Conservation (phyloP, 2,329 filamentous ascomycete species). For the Aureobasidium lini region DNA sequence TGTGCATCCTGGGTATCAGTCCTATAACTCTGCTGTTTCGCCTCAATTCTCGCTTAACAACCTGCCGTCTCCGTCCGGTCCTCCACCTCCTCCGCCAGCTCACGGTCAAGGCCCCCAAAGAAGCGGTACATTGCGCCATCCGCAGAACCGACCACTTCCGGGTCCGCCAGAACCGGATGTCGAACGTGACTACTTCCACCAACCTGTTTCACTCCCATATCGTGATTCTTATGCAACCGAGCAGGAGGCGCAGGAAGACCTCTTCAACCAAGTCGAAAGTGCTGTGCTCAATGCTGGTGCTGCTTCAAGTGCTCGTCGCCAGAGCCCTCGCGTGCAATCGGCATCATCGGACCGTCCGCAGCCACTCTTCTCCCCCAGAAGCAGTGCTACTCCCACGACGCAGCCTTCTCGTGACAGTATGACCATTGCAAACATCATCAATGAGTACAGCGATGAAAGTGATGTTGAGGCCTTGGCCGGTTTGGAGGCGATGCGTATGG, state of each 20-base stretch:
- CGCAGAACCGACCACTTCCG: slow-evolving; percentile 51
- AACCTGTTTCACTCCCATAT: slow-evolving; percentile 15
- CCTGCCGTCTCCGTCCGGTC: slow-evolving; percentile 32
- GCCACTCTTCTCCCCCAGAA: slow-evolving; percentile 22
- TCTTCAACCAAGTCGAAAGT: slow-evolving; percentile 51
- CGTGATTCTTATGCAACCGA: slow-evolving; percentile 21
- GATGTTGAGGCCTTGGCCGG: slow-evolving; percentile 84
- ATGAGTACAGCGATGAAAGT: slow-evolving; percentile 60
- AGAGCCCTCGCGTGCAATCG: slow-evolving; percentile 26
- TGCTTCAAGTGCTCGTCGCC: slow-evolving; percentile 14
- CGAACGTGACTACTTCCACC: slow-evolving; percentile 33
- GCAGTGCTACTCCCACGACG: slow-evolving; percentile 36
- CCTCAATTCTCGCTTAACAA: slow-evolving; percentile 20
- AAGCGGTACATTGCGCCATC: slow-evolving; percentile 39
- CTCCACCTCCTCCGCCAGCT: slow-evolving; percentile 43
- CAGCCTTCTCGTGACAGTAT: slow-evolving; percentile 27
- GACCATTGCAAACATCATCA: neutral
- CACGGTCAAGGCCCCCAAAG: slow-evolving; percentile 39
- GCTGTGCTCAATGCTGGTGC: slow-evolving; percentile 37
- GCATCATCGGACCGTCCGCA: slow-evolving; percentile 21
- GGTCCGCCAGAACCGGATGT: slow-evolving; percentile 40
- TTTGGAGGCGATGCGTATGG: slow-evolving; percentile 72
- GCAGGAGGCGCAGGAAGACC: slow-evolving; percentile 44
- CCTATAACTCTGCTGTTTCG: slow-evolving; percentile 18
- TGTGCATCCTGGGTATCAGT: neutral